Conservation (phyloP, 768 basidiomycete genomes). For the Dioszegia crocea region DNA sequence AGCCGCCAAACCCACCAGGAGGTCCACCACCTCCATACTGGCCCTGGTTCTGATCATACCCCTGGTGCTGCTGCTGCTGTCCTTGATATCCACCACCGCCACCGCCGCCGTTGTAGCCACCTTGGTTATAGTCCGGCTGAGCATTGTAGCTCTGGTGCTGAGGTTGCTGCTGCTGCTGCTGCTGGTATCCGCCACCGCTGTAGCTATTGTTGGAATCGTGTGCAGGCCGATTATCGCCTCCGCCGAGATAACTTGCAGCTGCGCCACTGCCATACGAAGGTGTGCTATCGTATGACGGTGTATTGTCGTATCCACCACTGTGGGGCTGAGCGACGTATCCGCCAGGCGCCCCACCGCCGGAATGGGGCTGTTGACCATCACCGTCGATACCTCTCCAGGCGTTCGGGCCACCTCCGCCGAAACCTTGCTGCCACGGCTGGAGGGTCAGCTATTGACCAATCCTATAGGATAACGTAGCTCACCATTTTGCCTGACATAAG, state of each 20-base stretch:
- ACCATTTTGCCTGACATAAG: slow-evolving; percentile 43
- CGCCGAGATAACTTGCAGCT: not conserved
- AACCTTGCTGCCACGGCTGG: slow-evolving; percentile 48
- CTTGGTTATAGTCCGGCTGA: not conserved
- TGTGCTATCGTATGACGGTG: not conserved
- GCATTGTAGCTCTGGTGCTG: slow-evolving; percentile 5
- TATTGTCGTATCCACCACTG: no score
- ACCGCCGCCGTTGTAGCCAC: not conserved
- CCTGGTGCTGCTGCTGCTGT: not conserved
- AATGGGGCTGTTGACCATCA: slow-evolving; percentile 2
- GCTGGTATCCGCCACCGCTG: not conserved
- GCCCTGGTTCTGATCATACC: not conserved
- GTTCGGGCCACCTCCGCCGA: slow-evolving; percentile 45
- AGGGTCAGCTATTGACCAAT: not conserved
- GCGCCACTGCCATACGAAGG: not conserved
- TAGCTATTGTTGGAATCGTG: not conserved
- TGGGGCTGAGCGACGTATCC: no score
- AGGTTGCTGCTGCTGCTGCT: slow-evolving; percentile 8
- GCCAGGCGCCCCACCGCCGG: no score
- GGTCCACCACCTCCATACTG: slow-evolving; percentile 7
- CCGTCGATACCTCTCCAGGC: slow-evolving; percentile 44
- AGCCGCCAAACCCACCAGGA: not conserved
- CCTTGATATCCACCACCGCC: no score
- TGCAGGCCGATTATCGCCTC: not conserved
- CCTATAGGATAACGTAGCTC: slow-evolving; percentile 4